phyloP scores from a whole-genome alignment of 164 flowering plant genomes.

The Vitis vinifera region ASM3070453v1 NC_081813.1:13628501-13629000 shows the following conservation, averaged over 20 bases:
- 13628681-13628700: constrained; percentile 42
- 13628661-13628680: constrained; percentile 37
- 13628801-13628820: constrained; percentile 42
- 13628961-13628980: constrained; percentile 46
- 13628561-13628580: background rate
- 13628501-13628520: constrained; percentile 13
- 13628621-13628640: constrained; percentile 58
- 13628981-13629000: constrained; percentile 8
- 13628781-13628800: constrained; percentile 46
- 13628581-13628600: constrained; percentile 19
- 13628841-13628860: constrained; percentile 56
- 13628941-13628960: constrained; percentile 28
- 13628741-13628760: constrained; percentile 35
- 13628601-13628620: constrained; percentile 58
- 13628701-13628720: constrained; percentile 42
- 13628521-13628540: constrained; percentile 17
- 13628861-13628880: constrained; percentile 47
- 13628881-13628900: constrained; percentile 28
- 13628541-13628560: background rate
- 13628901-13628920: constrained; percentile 33
- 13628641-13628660: constrained; percentile 59
- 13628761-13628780: constrained; percentile 20
- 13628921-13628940: constrained; percentile 24
- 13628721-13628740: constrained; percentile 35
- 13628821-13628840: constrained; percentile 51